Base-by-base conservation (phyloP, 78 protist species). In the Diacronema lutheri region DNA sequence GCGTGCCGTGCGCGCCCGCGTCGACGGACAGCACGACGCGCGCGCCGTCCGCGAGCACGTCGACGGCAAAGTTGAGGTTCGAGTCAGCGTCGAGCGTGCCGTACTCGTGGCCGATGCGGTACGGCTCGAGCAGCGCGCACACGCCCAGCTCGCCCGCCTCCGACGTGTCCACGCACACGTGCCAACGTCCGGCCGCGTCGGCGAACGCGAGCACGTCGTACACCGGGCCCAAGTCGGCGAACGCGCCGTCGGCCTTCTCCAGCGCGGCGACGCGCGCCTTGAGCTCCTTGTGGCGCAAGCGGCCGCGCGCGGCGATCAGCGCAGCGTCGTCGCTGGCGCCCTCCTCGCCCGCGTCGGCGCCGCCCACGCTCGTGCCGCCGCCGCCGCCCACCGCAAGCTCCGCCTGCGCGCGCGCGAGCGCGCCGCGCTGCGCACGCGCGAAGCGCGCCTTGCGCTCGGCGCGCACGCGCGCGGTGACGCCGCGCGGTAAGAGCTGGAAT, bases 1-100 rank as follows among this genome's bases (percentile, higher is more conserved):
- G 87, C 19, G 96, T 94, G 37, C 95, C 96, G 66, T 94, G 96
- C 12, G 95, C 29, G 79, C 90, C 89, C 9, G 86, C 26, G 74
- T 76, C 81, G 62, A 31, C 31, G 60, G 80, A 90, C 56, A 93
- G 68, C 50, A 87, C 58, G 41, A 93, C 87, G 10, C 25, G 14
- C 3, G 56, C 33, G 55, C 95, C 95, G 38, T 86, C 93, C 19
- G 81, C 88, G 81, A 66, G 87, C 19, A 93, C 77, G 74, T 88
- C 86, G 40, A 93, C 46, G 1, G 76, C 23, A 84, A 73, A 89
- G 41, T 50, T 83, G 66, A 90, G 37, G 79, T 78, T 1, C 62
- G 50, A 65, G 25, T 19, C 81, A 21, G 31, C 81, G 21, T 58
- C 38, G 25, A 90, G 55, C 29, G 40, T 26, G n/a, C 44, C 83